Evolutionary conservation across 2,329 filamentous ascomycete genomes (phyloP), one percentile per base, ranked within the genome.

Genomic region (Aspergillus pseudoglaucus): DNA sequence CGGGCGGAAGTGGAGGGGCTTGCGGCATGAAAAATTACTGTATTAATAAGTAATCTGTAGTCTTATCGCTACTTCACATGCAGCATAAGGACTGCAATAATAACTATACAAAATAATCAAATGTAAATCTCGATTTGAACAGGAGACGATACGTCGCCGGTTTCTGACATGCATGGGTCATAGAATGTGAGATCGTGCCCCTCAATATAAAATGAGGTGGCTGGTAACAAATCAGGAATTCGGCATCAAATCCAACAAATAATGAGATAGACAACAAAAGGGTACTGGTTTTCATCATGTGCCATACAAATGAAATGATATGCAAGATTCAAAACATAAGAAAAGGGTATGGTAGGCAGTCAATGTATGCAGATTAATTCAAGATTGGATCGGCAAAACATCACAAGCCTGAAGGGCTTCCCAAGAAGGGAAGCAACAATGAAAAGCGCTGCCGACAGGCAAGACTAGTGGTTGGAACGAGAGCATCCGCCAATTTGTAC

Each of bases 261-360:
- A 17, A 35, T 35, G 12, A 20, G 37, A 18, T 39, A 10, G 17
- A 39, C 37, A 39, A 18, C 37, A 22, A 39, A 39, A 12, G 18
- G 17, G 18, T 18, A 22, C 17, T 39, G 17, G 15, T 20, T 15
- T 22, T 39, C 10, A 18, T 39, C 15, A 20, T 5, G 37, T 10
- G 17, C 18, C 14, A 54, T 42, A 49, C 44, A 49, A 48, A 53
- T 23, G 20, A 48, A 47, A 52, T 33, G 22, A 18, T 45, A 49
- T 45, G 40, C 44, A 40, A 42, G 35, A 22, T 44, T 40, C 17
- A 41, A 35, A 48, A 46, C 48, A 51, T 47, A 51, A 23, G 42
- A 42, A 47, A 33, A 33, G 47, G 50, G 46, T 51, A 56, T 49
- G 49, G 53, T 53, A 45, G 44, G 49, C 48, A 55, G 17, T 25